Evolutionary conservation across 2,329 filamentous ascomycete genomes (phyloP).

Genomic region (Sporothrix dimorphospora): DNA sequence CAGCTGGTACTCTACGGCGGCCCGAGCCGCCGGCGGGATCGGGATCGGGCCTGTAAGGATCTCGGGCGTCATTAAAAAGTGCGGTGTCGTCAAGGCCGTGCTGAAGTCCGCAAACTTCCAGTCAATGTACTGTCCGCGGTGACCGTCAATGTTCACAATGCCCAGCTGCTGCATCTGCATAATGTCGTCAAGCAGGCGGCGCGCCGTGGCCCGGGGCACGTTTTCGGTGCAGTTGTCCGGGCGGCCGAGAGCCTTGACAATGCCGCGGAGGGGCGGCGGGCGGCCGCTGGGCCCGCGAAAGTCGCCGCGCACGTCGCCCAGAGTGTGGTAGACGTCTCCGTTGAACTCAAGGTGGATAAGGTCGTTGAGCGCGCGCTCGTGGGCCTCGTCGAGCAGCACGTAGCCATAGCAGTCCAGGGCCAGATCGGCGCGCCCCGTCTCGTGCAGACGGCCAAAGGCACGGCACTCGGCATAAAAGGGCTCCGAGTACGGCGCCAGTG

Average conservation of each 20-base stretch:
- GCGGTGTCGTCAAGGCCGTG: background rate
- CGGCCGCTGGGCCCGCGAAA: background rate
- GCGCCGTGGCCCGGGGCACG: background rate
- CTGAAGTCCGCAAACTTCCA: conserved; percentile 4
- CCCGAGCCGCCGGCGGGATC: background rate
- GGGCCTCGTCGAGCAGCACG: conserved; percentile 1
- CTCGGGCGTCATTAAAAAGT: background rate
- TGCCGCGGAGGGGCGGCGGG: background rate
- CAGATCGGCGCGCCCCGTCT: background rate
- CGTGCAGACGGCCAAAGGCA: conserved; percentile 5
- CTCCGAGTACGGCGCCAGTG: conserved; percentile 29
- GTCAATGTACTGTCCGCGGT: background rate
- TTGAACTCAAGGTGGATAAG: background rate
- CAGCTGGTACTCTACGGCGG: conserved; percentile 29
- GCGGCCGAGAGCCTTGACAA: background rate
- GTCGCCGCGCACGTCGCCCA: background rate
- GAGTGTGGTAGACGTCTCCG: conserved; percentile 19
- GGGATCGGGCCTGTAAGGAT: background rate
- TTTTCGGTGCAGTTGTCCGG: background rate
- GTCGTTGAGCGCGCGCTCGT: background rate
- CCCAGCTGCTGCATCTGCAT: conserved; percentile 2
- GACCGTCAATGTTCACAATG: background rate
- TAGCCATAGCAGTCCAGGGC: background rate
- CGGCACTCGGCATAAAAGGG: conserved; percentile 5
- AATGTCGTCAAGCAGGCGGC: background rate